Evolutionary conservation across 2,329 filamentous ascomycete species (phyloP), one percentile per base, ranked within the genome.

Genomic region (Aspergillus bombycis): DNA sequence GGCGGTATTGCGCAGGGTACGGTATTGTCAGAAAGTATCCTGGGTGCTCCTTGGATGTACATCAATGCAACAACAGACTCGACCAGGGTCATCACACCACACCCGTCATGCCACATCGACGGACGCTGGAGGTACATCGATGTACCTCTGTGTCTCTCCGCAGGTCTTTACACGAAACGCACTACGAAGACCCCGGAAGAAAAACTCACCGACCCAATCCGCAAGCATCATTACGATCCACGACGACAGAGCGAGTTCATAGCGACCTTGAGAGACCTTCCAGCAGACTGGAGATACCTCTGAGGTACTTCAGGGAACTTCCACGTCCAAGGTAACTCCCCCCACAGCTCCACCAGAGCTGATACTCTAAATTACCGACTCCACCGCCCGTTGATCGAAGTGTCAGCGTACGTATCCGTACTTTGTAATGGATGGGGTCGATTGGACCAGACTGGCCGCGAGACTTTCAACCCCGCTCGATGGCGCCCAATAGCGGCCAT

Each of bases 301-400:
- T 28, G 26, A 28, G 26, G 26, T 28, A 28, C 26, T 28, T 28
- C 26, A 28, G 4, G 26, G 26, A 28, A 36, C 34, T 16, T 36
- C 34, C 14, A 36, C 14, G 34, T n/a, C 50, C 8, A 53, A 53
- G 9, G 50, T 28, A 52, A 53, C 32, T 36, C 23, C 32, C 32
- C 52, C 52, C 52, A 55, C 32, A 38, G 52, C 38, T 55, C 52
- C 52, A 55, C 52, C n/a, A 14, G 19, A 54, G 52, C 52, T 54
- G 52, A 54, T 10, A 19, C 16, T 12, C 28, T 26, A 34, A 53
- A 53, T 32, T 30, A 53, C 50, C 19, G n/a, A 34, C 52, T 36
- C 30, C 50, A 53, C 50, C 26, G 10, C 16, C 48, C 16, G 28
- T 10, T 30, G 16, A 41, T 41, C 7, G 19, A 41, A 41, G n/a